Conservation (phyloP, 345 rosid species). For the Eucalyptus dawsonii region DNA sequence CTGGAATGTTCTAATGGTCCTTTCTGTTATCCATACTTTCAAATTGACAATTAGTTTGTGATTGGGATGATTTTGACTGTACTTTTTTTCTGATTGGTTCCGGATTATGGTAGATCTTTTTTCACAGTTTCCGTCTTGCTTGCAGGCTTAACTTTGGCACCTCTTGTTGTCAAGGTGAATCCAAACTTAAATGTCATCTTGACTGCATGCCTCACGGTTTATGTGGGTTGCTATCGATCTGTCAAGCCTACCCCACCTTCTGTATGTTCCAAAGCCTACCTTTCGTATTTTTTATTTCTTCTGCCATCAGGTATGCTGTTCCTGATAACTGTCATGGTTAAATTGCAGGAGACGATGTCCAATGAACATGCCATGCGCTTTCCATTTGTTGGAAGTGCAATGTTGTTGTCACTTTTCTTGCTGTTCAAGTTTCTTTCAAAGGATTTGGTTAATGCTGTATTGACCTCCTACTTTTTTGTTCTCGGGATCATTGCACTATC, state of each 20-base stretch:
- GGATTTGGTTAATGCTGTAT: constrained; percentile 91
- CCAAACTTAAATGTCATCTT: constrained; percentile 86
- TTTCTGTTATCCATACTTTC: neutral
- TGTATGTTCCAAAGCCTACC: constrained; percentile 19
- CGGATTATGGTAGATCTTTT: no score
- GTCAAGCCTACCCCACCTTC: constrained; percentile 93
- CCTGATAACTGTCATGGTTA: neutral
- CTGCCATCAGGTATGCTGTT: neutral
- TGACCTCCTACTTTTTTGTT: constrained; percentile 88
- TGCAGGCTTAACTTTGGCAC: constrained; percentile 88
- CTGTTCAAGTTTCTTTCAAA: constrained; percentile 93
- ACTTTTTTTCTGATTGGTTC: neutral
- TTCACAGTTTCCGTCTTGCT: neutral
- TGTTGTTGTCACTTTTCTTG: constrained; percentile 87
- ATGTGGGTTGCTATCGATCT: constrained; percentile 95
- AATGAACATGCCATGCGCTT: constrained; percentile 99
- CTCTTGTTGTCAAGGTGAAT: constrained; percentile 77
- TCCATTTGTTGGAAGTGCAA: constrained; percentile 96
- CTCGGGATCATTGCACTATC: constrained; percentile 94
- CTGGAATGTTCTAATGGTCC: neutral
- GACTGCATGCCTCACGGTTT: constrained; percentile 88
- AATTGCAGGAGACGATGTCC: constrained; percentile 90
- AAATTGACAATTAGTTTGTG: neutral
- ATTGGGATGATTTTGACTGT: neutral
- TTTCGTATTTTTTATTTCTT: neutral